Conservation (phyloP, 1,284 basidiomycete species). For the Wallemia mellicola region DNA sequence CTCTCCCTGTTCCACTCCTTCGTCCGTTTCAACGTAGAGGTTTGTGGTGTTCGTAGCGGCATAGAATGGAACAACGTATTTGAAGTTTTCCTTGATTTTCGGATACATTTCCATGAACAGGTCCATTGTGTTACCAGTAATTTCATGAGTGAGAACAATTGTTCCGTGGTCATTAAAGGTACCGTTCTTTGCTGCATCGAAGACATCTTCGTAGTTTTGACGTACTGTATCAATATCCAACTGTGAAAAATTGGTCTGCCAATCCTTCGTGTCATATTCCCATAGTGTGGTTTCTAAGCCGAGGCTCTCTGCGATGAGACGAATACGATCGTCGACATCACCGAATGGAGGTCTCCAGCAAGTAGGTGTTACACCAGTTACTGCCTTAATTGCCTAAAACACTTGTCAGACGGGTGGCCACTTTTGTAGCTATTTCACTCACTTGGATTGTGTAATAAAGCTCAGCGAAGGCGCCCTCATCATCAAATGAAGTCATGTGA, state of each 20-base stretch:
- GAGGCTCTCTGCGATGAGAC: conserved; percentile 20
- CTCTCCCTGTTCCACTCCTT: neutral
- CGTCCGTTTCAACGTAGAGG: neutral
- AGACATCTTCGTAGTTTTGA: conserved; percentile 19
- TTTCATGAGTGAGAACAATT: conserved; percentile 20
- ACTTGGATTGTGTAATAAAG: conserved; percentile 20
- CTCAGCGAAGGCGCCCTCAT: conserved; percentile 20
- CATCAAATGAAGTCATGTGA: conserved; percentile 4
- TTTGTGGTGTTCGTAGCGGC: neutral
- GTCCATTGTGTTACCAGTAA: conserved; percentile 18
- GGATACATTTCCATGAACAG: conserved; percentile 13
- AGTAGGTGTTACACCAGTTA: conserved; percentile 20
- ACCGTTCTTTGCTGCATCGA: conserved; percentile 15
- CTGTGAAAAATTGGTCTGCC: conserved; percentile 6
- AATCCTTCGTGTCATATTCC: conserved; percentile 20
- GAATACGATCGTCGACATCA: conserved; percentile 23
- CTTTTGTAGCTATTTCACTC: neutral
- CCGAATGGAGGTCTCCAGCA: conserved; percentile 17
- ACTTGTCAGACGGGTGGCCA: neutral
- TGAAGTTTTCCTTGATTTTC: conserved; percentile 9
- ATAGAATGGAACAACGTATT: neutral
- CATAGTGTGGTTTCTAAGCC: conserved; percentile 22
- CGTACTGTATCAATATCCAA: conserved; percentile 14
- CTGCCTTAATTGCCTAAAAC: conserved; percentile 20
- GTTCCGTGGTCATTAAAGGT: conserved; percentile 15